These are phyloP conservation scores for Mycena amicta DNA, from an alignment of 768 basidiomycete genomes.

Conservation along the genomic window DNA sequence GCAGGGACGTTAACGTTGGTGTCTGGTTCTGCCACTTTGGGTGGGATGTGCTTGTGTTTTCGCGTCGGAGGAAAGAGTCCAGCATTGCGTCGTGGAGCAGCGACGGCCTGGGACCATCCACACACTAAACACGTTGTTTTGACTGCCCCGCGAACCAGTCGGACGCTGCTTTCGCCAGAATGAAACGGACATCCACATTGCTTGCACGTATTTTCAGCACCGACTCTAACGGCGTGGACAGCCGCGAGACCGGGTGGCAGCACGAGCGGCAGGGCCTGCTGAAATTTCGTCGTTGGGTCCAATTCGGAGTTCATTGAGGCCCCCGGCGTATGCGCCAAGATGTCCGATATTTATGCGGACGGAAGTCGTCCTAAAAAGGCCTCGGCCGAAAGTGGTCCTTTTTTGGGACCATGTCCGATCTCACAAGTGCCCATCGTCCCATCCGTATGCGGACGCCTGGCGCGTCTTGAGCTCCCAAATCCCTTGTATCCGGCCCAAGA, in stretches of 20 bases:
- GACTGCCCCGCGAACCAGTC: conserved; percentile 32
- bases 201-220: conserved; percentile 24
- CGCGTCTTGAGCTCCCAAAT: too few relatives aligned
- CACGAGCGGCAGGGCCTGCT: conserved; percentile 50
- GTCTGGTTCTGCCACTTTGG: not conserved
- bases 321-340: conserved; percentile 24
- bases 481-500: too few relatives aligned
- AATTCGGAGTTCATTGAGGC: too few relatives aligned
- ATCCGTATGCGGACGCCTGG: too few relatives aligned
- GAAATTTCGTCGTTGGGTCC: conserved; percentile 50
- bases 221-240: conserved; percentile 52
- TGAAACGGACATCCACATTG: conserved; percentile 55
- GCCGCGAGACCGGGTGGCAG: conserved; percentile 64
- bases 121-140: conserved; percentile 28
- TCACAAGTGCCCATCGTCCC: too few relatives aligned
- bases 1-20: not conserved
- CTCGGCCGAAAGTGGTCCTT: too few relatives aligned
- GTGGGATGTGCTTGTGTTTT: not conserved
- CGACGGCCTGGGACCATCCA: conserved; percentile 14
- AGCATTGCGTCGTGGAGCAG: conserved; percentile 13
- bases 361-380: too few relatives aligned
- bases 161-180: conserved; percentile 39
- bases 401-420: conserved; percentile 12
- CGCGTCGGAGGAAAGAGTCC: conserved; percentile 21
- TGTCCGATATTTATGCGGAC: too few relatives aligned